These are phyloP conservation scores for Chlorella ohadii DNA, from an alignment of 139 green algal genomes.

Conservation along the genomic window DNA sequence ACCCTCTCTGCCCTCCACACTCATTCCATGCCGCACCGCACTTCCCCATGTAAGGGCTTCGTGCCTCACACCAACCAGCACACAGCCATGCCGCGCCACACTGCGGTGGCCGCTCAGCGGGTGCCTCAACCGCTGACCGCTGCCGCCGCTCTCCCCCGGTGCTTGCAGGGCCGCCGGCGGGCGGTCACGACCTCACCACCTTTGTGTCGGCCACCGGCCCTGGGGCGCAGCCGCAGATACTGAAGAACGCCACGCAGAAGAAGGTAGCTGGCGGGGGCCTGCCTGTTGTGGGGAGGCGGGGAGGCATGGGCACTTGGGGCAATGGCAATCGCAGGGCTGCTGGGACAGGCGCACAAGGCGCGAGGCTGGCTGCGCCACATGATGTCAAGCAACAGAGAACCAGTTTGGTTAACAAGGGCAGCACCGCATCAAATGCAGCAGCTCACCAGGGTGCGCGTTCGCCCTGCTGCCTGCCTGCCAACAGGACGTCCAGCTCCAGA, in stretches of 20 bases:
- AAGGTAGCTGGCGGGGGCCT: slow-evolving; percentile 34
- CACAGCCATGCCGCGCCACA: too few relatives aligned
- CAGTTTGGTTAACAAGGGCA: too few relatives aligned
- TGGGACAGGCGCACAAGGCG: too few relatives aligned
- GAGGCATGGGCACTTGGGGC: too few relatives aligned
- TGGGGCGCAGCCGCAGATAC: slow-evolving; percentile 46
- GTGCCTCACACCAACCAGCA: too few relatives aligned
- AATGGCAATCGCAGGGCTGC: too few relatives aligned
- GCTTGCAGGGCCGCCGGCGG: slow-evolving; percentile 23
- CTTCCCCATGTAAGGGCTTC: too few relatives aligned
- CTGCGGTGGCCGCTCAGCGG: too few relatives aligned
- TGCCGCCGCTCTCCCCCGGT: neutral
- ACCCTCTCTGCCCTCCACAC: neutral
- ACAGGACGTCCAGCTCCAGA: slow-evolving; percentile 58
- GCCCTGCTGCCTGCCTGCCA: neutral
- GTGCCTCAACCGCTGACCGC: neutral
- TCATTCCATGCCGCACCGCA: too few relatives aligned
- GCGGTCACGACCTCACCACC: slow-evolving; percentile 45
- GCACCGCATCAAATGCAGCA: too few relatives aligned
- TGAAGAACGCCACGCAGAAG: slow-evolving; percentile 44
- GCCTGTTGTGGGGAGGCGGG: neutral
- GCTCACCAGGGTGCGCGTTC: neutral
- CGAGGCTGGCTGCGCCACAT: too few relatives aligned
- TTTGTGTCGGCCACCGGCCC: slow-evolving; percentile 61
- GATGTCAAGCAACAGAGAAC: too few relatives aligned